Conservation (phyloP, 2,329 filamentous ascomycete species). For the Neofusicoccum cordaticola region DNA sequence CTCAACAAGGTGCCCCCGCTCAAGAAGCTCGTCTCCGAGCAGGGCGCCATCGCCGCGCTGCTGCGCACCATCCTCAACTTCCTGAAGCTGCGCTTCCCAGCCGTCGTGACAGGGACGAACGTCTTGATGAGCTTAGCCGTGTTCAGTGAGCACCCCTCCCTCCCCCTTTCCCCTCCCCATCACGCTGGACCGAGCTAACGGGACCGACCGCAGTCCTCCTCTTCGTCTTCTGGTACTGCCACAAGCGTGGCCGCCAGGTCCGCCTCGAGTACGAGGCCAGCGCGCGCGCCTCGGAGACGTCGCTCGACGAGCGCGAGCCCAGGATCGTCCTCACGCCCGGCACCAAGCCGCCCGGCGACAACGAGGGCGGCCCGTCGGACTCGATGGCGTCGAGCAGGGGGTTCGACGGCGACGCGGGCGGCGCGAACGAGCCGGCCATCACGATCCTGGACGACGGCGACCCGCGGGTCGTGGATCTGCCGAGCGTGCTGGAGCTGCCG, state of each 20-base stretch:
- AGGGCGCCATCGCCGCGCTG: constrained; percentile 80
- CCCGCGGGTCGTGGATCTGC: constrained; percentile 32
- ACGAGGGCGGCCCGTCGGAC: not conserved
- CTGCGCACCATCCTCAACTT: constrained; percentile 88
- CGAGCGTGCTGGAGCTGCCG: constrained; percentile 36
- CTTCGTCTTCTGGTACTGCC: constrained; percentile 96
- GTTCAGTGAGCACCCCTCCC: constrained; percentile 64
- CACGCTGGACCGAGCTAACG: not conserved
- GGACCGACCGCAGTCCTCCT: constrained; percentile 60
- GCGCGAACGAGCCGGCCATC: constrained; percentile 25
- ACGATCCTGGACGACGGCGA: constrained; percentile 25
- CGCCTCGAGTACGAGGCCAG: constrained; percentile 64
- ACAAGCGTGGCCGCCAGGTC: constrained; percentile 87
- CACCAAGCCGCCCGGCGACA: not conserved
- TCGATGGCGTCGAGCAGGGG: constrained; percentile 16
- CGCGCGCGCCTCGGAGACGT: constrained; percentile 28
- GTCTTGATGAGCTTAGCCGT: constrained; percentile 85
- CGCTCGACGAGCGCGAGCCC: constrained; percentile 23
- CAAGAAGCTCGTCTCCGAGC: constrained; percentile 77
- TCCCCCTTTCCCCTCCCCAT: not conserved
- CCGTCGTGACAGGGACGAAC: constrained; percentile 80
- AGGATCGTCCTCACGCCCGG: constrained; percentile 18
- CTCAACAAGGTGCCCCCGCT: constrained; percentile 67
- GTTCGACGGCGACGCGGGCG: not conserved
- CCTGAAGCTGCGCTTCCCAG: constrained; percentile 82